A percentile compares a stretch with the other conserved stretches of the same genome.
Evolutionary conservation across 1,284 basidiomycete species (phyloP).

Genomic region (Pterulicium gracile): DNA sequence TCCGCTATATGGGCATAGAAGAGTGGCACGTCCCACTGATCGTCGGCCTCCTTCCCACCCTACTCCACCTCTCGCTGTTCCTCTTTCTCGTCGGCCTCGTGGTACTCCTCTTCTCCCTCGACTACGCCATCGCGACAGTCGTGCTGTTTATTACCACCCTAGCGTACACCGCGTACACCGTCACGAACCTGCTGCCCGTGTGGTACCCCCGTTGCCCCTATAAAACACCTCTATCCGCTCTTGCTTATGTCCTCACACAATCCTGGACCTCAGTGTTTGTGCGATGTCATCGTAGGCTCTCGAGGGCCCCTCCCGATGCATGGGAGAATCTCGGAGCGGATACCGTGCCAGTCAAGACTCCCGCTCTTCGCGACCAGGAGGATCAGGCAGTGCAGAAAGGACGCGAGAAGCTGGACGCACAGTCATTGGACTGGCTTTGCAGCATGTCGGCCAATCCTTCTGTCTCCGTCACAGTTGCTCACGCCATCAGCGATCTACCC

Average conservation of each 20-base stretch:
- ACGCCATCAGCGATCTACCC: no score
- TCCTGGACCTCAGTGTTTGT: no score
- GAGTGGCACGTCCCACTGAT: conserved; percentile 9
- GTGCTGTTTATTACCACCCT: background rate
- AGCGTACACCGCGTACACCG: background rate
- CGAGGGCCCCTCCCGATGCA: no score
- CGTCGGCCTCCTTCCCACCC: conserved; percentile 9
- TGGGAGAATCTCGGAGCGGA: no score
- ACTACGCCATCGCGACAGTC: background rate
- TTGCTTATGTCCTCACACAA: background rate
- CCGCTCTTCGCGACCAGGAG: no score
- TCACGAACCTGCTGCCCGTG: background rate
- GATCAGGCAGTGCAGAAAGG: no score
- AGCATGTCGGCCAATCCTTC: no score
- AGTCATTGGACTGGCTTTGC: no score
- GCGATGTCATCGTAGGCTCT: no score
- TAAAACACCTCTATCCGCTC: background rate
- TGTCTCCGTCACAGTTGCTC: no score
- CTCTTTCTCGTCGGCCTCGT: conserved; percentile 11
- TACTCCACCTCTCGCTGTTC: conserved; percentile 10
- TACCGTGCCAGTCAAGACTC: no score
- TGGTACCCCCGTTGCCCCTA: background rate
- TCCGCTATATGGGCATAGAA: conserved; percentile 8
- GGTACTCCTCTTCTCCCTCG: conserved; percentile 4
- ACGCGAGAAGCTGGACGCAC: no score